These are phyloP conservation scores for Corynascus novoguineensis DNA, from an alignment of 495 filamentous ascomycete species.

Conservation along the genomic window DNA sequence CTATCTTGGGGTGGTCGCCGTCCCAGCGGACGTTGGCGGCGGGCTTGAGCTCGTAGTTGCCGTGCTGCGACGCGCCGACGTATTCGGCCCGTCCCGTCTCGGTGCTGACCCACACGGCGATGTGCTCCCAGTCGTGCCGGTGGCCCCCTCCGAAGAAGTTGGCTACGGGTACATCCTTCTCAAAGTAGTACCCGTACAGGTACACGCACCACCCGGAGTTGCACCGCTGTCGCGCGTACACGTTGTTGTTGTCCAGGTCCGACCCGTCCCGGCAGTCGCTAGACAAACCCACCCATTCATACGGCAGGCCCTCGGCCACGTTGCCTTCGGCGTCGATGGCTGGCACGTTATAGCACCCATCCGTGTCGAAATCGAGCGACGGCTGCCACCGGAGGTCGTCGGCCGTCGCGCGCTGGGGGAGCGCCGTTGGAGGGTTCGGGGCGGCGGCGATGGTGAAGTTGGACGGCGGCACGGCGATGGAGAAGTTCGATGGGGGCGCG, in stretches of 20 bases:
- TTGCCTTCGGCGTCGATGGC: conserved; percentile 36
- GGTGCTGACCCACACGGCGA: conserved; percentile 38
- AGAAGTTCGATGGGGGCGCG: not conserved
- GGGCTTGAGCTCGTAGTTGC: conserved; percentile 30
- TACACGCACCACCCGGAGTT: conserved; percentile 43
- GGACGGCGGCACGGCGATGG: not conserved
- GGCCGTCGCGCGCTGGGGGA: conserved; percentile 37
- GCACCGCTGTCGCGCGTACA: conserved; percentile 42
- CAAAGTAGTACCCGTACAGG: conserved; percentile 46
- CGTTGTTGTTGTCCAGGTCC: conserved; percentile 42
- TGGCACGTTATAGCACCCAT: conserved; percentile 45
- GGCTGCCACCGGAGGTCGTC: conserved; percentile 42
- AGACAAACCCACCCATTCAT: conserved; percentile 29
- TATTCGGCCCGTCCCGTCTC: conserved; percentile 24
- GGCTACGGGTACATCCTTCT: conserved; percentile 40
- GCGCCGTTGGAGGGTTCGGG: conserved; percentile 27
- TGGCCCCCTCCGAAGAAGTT: conserved; percentile 35
- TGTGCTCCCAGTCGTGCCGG: conserved; percentile 46
- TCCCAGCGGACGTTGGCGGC: conserved; percentile 37
- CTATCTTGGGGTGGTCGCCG: conserved; percentile 39
- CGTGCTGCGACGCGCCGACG: conserved; percentile 38
- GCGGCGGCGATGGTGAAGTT: conserved; percentile 10
- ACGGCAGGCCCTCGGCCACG: conserved; percentile 35
- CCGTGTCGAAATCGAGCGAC: conserved; percentile 42
- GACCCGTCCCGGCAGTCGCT: conserved; percentile 36